Conservation (phyloP, 179 eudicot species). For the Dionaea muscipula region DNA sequence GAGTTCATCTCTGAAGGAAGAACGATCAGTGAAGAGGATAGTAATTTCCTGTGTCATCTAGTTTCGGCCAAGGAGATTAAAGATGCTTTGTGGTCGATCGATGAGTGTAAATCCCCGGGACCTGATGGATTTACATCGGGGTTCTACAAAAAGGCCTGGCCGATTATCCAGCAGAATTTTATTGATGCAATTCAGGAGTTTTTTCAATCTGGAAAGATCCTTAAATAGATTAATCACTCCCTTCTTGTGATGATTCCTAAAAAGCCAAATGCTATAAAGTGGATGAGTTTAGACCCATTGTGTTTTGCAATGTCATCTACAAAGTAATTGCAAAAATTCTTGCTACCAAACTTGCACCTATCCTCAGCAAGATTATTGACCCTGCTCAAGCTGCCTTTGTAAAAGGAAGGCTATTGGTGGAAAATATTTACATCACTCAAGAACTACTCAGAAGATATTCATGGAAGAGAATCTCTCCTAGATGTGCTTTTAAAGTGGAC, state of each 20-base stretch:
- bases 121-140: neutral
- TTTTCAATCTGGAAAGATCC: neutral
- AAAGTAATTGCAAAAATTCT: neutral
- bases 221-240: neutral
- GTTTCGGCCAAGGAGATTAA: neutral
- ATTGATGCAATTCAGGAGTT: neutral
- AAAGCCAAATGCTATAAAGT: neutral
- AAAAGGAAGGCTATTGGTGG: neutral
- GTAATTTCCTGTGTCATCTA: too few species aligned
- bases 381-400: neutral
- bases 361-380: neutral
- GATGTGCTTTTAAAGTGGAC: neutral
- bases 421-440: neutral
- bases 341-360: neutral
- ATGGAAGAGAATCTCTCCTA: neutral
- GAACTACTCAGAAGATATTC: neutral
- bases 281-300: neutral
- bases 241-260: neutral
- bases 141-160: neutral
- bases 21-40: too few species aligned
- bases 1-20: too few species aligned
- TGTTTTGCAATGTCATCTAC: neutral
- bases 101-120: neutral
- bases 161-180: neutral
- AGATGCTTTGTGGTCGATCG: neutral